phyloP scores from a whole-genome alignment of 495 filamentous ascomycete genomes.

The Glonium stellatum region DNA sequence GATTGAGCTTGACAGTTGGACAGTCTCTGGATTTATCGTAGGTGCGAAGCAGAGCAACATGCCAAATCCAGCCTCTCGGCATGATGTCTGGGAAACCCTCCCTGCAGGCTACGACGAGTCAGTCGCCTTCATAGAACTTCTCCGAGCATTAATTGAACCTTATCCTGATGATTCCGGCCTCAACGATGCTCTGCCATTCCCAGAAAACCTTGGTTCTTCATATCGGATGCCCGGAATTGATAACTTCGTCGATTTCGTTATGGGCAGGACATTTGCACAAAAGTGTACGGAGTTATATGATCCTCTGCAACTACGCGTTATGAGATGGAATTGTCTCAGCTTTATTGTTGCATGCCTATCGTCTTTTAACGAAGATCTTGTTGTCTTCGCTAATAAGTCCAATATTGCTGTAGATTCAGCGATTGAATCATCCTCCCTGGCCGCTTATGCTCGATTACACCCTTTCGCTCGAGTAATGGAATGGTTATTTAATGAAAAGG shows the following conservation, averaged over 20 bases:
- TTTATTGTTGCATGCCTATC: slow-evolving; percentile 67
- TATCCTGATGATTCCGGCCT: slow-evolving; percentile 50
- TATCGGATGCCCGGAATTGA: slow-evolving; percentile 83
- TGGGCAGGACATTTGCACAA: slow-evolving; percentile 63
- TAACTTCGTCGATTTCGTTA: slow-evolving; percentile 80
- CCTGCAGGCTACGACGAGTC: slow-evolving; percentile 68
- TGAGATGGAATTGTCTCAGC: slow-evolving; percentile 70
- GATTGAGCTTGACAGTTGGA: slow-evolving; percentile 64
- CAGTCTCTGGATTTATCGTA: slow-evolving; percentile 20
- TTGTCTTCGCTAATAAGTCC: slow-evolving; percentile 70
- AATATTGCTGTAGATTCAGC: slow-evolving; percentile 64
- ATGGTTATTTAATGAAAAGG: slow-evolving; percentile 92
- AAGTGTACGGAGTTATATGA: slow-evolving; percentile 56
- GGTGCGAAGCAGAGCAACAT: slow-evolving; percentile 26
- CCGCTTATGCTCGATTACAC: slow-evolving; percentile 74
- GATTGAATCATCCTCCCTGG: slow-evolving; percentile 61
- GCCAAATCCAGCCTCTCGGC: slow-evolving; percentile 28
- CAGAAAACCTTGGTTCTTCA: slow-evolving; percentile 72
- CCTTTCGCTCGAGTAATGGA: slow-evolving; percentile 91
- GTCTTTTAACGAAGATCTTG: slow-evolving; percentile 87
- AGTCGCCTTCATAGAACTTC: slow-evolving; percentile 68
- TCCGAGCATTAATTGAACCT: slow-evolving; percentile 61
- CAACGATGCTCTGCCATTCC: slow-evolving; percentile 74
- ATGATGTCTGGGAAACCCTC: slow-evolving; percentile 46
- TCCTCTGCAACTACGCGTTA: slow-evolving; percentile 54